Base-by-base conservation (phyloP, 2,329 filamentous ascomycete species). In the Ceratocystiopsis minuta region DNA sequence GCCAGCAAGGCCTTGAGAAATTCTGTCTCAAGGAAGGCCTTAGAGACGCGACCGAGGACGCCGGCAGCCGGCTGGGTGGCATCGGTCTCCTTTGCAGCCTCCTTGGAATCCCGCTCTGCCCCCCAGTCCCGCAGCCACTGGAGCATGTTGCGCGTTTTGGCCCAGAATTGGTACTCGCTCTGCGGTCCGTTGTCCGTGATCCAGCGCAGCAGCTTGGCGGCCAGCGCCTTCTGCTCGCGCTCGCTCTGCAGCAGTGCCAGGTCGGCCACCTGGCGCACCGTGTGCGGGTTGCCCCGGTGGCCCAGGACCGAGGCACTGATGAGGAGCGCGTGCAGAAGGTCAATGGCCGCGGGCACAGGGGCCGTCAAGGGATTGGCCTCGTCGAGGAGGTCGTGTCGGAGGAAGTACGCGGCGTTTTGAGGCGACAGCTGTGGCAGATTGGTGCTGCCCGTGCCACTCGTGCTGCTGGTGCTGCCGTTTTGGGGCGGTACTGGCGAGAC, bases 91-190 rank as follows among this genome's bases (percentile, higher is more conserved):
- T 36, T 33, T 12, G 40, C 3, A 3, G 49, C 48, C 28, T 68
- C 59, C 45, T n/a, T n/a, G n/a, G n/a, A n/a, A n/a, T n/a, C n/a
- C n/a, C n/a, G n/a, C n/a, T 70, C 64, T 18, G 66, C 65, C 32
- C 77, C 77, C 81, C 81, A 87, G 51, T 70, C 69, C 53, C 76
- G 74, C 28, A 88, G 63, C 82, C 82, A 88, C 4, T 85, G 54
- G 10, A 87, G 57, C 50, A 78, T 75, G 36, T 69, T 68, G 44
- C 80, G 68, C 13, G 71, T 67, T 41, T 61, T 64, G 20, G 66
- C 60, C 78, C 78, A 82, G 46, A 71, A 73, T 32, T 65, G 65
- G 45, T 82, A 76, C 41, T 82, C 75, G 33, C 66, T 68, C 46
- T 68, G 74, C 2, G 68, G 61, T 13, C 64, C 63, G 42, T 65